Conservation (phyloP, 164 flowering plant genomes). For the Vitis cinerea region DNA sequence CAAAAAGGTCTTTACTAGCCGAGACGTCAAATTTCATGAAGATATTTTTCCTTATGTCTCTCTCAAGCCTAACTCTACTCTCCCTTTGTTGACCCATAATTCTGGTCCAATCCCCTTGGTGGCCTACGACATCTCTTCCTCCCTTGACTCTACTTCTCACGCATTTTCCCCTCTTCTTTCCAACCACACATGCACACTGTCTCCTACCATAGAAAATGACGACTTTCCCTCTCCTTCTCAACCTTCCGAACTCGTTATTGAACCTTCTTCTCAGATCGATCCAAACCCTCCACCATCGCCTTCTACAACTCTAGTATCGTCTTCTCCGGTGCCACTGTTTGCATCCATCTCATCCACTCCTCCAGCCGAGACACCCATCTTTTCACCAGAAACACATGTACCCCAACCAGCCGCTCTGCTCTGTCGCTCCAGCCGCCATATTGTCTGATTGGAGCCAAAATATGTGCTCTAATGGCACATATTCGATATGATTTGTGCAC, state of each 20-base stretch:
- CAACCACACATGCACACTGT: not conserved
- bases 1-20: conserved; percentile 4
- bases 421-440: not conserved
- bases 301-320: too few species aligned
- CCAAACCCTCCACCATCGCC: not conserved
- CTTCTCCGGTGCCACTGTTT: too few species aligned
- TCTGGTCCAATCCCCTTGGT: not conserved
- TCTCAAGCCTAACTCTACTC: conserved; percentile 3
- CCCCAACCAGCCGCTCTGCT: not conserved
- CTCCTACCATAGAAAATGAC: not conserved
- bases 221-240: not conserved
- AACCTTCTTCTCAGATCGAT: not conserved
- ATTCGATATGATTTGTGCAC: too few species aligned
- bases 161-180: not conserved
- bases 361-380: not conserved
- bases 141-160: not conserved
- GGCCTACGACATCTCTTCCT: too few species aligned
- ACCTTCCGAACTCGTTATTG: not conserved
- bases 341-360: too few species aligned
- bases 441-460: too few species aligned
- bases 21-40: conserved; percentile 2
- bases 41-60: not conserved
- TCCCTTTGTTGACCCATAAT: not conserved
- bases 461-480: too few species aligned
- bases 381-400: not conserved